Conservation (phyloP, 495 filamentous ascomycete genomes). For the Hypoxylon fragiforme region DNA sequence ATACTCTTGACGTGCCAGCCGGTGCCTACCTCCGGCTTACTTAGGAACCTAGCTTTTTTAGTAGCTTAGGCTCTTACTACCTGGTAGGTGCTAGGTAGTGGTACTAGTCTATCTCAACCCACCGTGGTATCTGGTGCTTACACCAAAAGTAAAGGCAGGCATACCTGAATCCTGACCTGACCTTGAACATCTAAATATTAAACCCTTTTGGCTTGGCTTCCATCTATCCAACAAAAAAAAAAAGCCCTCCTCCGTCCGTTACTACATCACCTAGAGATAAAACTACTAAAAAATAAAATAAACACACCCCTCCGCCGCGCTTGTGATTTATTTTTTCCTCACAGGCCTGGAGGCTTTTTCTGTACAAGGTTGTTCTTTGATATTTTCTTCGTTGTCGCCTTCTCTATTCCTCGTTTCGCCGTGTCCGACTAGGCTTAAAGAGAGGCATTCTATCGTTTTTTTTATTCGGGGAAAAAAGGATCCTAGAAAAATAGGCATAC, state of each 20-base stretch:
- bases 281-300: slow-evolving; percentile 1
- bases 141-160: slow-evolving; percentile 16
- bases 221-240: slow-evolving; percentile 33
- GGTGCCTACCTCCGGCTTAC: too few relatives aligned
- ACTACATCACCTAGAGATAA: slow-evolving; percentile 38
- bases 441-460: slow-evolving; percentile 12
- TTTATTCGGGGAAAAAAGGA: slow-evolving; percentile 1
- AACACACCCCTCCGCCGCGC: slow-evolving; percentile 19
- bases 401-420: slow-evolving; percentile 15
- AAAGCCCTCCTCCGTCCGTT: slow-evolving; percentile 26
- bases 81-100: not conserved
- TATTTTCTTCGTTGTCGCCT: slow-evolving; percentile 10
- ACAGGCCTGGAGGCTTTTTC: slow-evolving; percentile 26
- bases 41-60: too few relatives aligned
- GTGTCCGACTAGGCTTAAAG: slow-evolving; percentile 21
- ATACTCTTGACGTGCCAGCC: too few relatives aligned
- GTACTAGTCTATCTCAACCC: not conserved
- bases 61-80: not conserved
- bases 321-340: slow-evolving; percentile 21
- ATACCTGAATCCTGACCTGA: slow-evolving; percentile 33
- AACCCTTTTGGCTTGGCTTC: slow-evolving; percentile 37
- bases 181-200: slow-evolving; percentile 37
- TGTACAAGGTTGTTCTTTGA: slow-evolving; percentile 35
- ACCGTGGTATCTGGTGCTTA: slow-evolving; percentile 19
- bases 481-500: slow-evolving; percentile 27